A percentile compares a stretch with the other conserved stretches of the same genome.
Evolutionary conservation across 2,329 filamentous ascomycete species (phyloP).

Genomic region (Moelleriella libera): DNA sequence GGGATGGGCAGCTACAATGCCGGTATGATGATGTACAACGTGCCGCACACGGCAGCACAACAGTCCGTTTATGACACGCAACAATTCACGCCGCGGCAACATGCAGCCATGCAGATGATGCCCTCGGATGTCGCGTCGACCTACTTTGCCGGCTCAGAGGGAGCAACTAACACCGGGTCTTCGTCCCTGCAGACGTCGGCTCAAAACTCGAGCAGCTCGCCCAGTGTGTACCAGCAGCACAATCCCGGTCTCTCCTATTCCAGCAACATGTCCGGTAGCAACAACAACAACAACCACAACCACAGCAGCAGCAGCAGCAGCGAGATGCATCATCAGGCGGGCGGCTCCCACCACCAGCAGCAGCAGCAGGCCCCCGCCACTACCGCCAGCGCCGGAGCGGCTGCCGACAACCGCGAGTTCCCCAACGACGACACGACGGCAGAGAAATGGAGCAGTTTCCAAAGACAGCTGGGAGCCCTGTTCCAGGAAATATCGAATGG

Average conservation of each 20-base stretch:
- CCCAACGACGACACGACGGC: conserved; percentile 45
- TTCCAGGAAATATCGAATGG: conserved; percentile 55
- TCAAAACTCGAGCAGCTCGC: conserved; percentile 31
- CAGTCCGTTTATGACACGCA: conserved; percentile 61
- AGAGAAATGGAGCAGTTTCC: conserved; percentile 54
- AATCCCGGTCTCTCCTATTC: conserved; percentile 41
- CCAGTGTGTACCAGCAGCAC: conserved; percentile 54
- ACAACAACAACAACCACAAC: conserved; percentile 23
- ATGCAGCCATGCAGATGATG: conserved; percentile 63
- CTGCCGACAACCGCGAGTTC: conserved; percentile 38
- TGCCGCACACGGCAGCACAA: conserved; percentile 47
- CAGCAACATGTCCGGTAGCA: conserved; percentile 30
- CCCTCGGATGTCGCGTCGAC: conserved; percentile 38
- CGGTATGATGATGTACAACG: conserved; percentile 66
- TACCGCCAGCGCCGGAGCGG: conserved; percentile 18
- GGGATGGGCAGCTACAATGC: conserved; percentile 45
- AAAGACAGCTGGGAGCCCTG: conserved; percentile 46
- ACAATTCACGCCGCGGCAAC: conserved; percentile 63
- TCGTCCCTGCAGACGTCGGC: conserved; percentile 35
- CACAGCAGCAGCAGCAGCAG: conserved; percentile 7
- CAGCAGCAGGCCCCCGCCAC: not conserved
- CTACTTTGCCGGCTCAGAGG: conserved; percentile 44
- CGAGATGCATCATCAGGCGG: not conserved
- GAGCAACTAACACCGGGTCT: conserved; percentile 35
- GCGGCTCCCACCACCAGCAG: conserved; percentile 1